A percentile compares a stretch with the other conserved stretches of the same genome.
Conservation (phyloP, 2,329 filamentous ascomycete species). For the Arthrobotrys conoides region DNA sequence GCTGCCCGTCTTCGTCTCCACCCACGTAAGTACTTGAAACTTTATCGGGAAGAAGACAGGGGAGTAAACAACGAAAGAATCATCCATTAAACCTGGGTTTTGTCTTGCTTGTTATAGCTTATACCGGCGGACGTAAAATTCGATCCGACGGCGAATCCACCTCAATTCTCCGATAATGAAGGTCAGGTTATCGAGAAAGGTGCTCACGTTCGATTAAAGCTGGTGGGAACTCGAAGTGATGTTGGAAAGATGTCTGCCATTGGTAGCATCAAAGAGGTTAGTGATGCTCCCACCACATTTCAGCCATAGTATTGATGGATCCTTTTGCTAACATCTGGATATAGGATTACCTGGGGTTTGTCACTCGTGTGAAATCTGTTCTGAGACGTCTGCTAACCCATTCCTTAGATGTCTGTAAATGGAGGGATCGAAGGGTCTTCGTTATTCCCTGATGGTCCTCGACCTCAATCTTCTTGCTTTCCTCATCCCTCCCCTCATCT, state of each 20-base stretch:
- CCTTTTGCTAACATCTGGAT: not conserved
- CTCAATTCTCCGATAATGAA: constrained; percentile 94
- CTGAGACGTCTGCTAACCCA: constrained; percentile 7
- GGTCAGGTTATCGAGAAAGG: constrained; percentile 94
- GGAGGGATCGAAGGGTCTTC: constrained; percentile 3
- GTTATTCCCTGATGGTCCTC: not conserved
- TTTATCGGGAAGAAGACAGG: constrained; percentile 33
- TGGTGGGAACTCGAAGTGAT: constrained; percentile 93
- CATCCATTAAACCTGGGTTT: constrained; percentile 62
- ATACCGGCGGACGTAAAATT: constrained; percentile 94
- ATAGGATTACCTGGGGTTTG: constrained; percentile 59
- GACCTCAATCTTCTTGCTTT: not conserved
- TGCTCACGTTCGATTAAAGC: constrained; percentile 92
- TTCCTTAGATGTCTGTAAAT: constrained; percentile 46
- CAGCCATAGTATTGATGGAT: not conserved
- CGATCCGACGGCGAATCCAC: constrained; percentile 95
- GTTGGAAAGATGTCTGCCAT: constrained; percentile 97
- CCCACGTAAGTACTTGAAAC: constrained; percentile 75
- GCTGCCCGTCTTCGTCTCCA: constrained; percentile 82
- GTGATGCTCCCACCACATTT: constrained; percentile 23
- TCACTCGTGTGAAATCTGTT: not conserved
- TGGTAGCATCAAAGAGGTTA: constrained; percentile 87
- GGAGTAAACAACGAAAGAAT: constrained; percentile 27
- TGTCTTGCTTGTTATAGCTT: constrained; percentile 72
- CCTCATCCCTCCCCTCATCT: not conserved